These are phyloP conservation scores for Orobanche coerulescens DNA, from an alignment of 257 asterid genomes.

Conservation along the genomic window DNA sequence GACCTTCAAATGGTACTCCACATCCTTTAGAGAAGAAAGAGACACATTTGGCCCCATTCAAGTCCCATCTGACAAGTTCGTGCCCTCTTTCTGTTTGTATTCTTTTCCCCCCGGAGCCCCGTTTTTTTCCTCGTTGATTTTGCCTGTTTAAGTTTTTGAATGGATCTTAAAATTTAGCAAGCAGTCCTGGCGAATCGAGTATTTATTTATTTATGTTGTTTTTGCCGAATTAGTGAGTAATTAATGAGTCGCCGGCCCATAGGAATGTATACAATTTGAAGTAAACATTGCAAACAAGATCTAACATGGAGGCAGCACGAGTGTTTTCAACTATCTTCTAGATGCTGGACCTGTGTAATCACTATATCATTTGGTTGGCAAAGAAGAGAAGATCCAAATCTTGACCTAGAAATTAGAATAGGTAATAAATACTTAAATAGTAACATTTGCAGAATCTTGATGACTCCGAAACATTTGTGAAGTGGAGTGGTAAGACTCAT, in stretches of 20 bases:
- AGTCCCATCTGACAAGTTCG: slow-evolving; percentile 69
- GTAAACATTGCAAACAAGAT: no score
- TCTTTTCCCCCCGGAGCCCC: not conserved
- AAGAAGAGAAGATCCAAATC: slow-evolving; percentile 5
- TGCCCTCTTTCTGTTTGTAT: not conserved
- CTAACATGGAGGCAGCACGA: no score
- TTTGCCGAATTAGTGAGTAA: no score
- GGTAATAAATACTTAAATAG: no score
- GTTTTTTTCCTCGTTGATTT: not conserved
- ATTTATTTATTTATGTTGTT: not conserved
- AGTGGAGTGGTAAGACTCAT: no score
- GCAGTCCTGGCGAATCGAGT: not conserved
- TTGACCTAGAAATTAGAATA: not conserved
- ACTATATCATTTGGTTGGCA: not conserved
- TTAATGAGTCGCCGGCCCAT: no score
- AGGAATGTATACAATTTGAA: no score
- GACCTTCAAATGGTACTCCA: slow-evolving; percentile 52
- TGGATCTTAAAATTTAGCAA: slow-evolving; percentile 1
- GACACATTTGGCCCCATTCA: slow-evolving; percentile 93
- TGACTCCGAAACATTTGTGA: no score
- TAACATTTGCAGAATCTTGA: not conserved
- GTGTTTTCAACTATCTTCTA: no score
- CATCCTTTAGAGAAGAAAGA: slow-evolving; percentile 72
- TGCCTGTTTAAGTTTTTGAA: not conserved
- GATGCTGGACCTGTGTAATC: no score